These are phyloP conservation scores for Leccinum aurantiacum DNA, from an alignment of 768 basidiomycete species.

Conservation along the genomic window DNA sequence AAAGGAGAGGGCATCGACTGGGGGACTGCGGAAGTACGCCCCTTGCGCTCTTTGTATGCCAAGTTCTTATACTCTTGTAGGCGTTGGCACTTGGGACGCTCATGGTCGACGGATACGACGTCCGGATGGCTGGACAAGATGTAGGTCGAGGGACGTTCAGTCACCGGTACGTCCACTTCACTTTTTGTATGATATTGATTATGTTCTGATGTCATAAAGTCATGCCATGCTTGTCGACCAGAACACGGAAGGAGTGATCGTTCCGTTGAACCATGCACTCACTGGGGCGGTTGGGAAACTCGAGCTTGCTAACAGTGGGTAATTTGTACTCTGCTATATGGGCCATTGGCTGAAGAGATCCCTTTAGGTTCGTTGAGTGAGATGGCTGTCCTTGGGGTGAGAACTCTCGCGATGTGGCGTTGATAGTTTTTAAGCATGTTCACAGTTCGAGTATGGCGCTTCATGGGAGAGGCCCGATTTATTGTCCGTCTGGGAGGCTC, in stretches of 20 bases:
- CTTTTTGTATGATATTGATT: neutral
- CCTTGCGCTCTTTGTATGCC: neutral
- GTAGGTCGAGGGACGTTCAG: slow-evolving; percentile 90
- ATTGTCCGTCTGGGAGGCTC: slow-evolving; percentile 90
- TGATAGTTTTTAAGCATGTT: slow-evolving; percentile 2
- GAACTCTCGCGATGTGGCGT: slow-evolving; percentile 24
- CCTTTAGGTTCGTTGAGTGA: slow-evolving; percentile 79
- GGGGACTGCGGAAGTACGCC: slow-evolving; percentile 79
- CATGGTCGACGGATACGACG: slow-evolving; percentile 77
- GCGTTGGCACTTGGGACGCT: slow-evolving; percentile 87
- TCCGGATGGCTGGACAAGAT: slow-evolving; percentile 92
- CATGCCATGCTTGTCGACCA: slow-evolving; percentile 95
- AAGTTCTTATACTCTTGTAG: slow-evolving; percentile 33
- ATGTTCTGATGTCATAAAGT: slow-evolving; percentile 26
- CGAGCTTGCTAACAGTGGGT: slow-evolving; percentile 82
- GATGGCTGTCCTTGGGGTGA: slow-evolving; percentile 82
- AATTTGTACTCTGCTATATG: slow-evolving; percentile 16
- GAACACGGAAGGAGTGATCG: slow-evolving; percentile 71
- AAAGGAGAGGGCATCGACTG: slow-evolving; percentile 77
- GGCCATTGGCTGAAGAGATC: neutral
- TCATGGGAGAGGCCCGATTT: slow-evolving; percentile 86
- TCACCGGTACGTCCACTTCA: slow-evolving; percentile 48
- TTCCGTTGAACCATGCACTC: slow-evolving; percentile 77
- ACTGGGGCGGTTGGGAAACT: slow-evolving; percentile 57
- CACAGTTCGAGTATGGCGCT: slow-evolving; percentile 84